These are phyloP conservation scores for Peziza echinospora DNA, from an alignment of 495 filamentous ascomycete genomes.

Conservation along the genomic window DNA sequence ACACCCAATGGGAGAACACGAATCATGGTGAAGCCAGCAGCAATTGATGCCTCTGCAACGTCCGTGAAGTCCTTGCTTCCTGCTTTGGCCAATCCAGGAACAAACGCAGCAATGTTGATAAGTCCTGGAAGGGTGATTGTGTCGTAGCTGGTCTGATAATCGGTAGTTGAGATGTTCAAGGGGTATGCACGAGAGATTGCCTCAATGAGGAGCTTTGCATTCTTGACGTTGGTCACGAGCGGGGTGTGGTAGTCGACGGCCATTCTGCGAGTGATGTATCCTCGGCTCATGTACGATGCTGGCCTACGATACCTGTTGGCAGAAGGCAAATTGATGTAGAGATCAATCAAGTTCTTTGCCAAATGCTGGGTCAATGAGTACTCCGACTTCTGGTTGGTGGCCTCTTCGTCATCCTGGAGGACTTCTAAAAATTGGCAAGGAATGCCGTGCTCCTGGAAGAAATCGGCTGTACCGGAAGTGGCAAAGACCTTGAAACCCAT, in stretches of 20 bases:
- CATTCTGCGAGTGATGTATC: conserved; percentile 88
- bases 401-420: conserved; percentile 35
- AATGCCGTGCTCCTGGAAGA: conserved; percentile 74
- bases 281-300: conserved; percentile 94
- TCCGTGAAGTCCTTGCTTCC: conserved; percentile 46
- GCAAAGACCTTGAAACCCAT: conserved; percentile 88
- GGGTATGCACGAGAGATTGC: conserved; percentile 75
- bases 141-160: conserved; percentile 75
- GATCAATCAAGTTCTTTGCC: conserved; percentile 88
- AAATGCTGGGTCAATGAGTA: conserved; percentile 90
- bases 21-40: conserved; percentile 66
- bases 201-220: conserved; percentile 90
- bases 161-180: conserved; percentile 54
- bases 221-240: conserved; percentile 95
- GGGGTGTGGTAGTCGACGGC: conserved; percentile 97
- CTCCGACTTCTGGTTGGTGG: conserved; percentile 70
- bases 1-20: conserved; percentile 59
- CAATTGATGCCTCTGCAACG: conserved; percentile 53
- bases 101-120: conserved; percentile 61
- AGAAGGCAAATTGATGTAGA: conserved; percentile 98
- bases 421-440: conserved; percentile 81
- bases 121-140: conserved; percentile 54
- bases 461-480: conserved; percentile 88
- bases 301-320: conserved; percentile 88
- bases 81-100: conserved; percentile 44